Conservation (phyloP, 2,329 filamentous ascomycete species). For the Hypomyces perniciosus region DNA sequence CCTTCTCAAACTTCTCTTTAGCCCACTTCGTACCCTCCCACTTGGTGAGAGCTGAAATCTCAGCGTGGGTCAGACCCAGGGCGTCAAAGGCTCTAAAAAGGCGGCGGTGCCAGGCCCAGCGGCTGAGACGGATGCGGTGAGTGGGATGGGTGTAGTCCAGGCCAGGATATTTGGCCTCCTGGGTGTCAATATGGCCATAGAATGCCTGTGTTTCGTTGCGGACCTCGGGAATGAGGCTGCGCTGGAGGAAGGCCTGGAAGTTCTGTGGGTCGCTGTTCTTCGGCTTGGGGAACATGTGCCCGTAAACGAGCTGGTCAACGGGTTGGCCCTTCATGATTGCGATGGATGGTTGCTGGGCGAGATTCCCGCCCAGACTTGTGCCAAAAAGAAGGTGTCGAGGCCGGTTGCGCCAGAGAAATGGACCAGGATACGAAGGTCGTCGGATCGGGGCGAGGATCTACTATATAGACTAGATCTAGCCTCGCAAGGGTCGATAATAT, state of each 20-base stretch:
- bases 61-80: conserved; percentile 60
- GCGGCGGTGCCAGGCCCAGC: conserved; percentile 69
- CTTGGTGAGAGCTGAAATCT: conserved; percentile 67
- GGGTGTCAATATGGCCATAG: conserved; percentile 72
- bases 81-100: conserved; percentile 71
- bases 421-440: not conserved
- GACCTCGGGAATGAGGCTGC: conserved; percentile 69
- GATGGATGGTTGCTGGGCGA: conserved; percentile 4
- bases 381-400: not conserved
- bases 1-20: conserved; percentile 70
- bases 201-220: conserved; percentile 72
- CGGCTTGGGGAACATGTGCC: conserved; percentile 64
- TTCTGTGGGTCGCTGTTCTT: conserved; percentile 62
- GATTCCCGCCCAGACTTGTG: not conserved
- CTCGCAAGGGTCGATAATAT: no score
- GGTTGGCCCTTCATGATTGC: conserved; percentile 63
- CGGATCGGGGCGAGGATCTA: no score
- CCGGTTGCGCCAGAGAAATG: not conserved
- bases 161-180: conserved; percentile 75
- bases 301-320: conserved; percentile 67
- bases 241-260: conserved; percentile 64
- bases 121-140: conserved; percentile 70
- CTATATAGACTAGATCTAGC: no score
- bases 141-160: conserved; percentile 70
- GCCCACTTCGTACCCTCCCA: conserved; percentile 84